A percentile compares a stretch with the other conserved stretches of the same genome.
Evolutionary conservation across 2,329 filamentous ascomycete genomes (phyloP).

Genomic region (Didymella arachidicola): DNA sequence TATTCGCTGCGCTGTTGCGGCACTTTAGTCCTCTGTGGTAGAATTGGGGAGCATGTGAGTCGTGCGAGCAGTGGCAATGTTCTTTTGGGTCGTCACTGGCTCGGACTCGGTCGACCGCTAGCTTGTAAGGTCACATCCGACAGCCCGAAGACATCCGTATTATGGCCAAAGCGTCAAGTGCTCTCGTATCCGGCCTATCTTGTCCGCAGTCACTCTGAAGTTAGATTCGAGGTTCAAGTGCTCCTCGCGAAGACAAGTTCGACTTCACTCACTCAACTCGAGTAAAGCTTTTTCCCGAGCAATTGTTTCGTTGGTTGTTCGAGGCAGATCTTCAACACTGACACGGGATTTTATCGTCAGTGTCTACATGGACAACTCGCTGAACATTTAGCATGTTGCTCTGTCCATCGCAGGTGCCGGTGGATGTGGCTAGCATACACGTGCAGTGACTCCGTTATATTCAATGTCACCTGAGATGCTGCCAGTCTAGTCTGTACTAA

Average conservation of each 20-base stretch:
- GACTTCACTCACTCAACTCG: slow-evolving; percentile 1
- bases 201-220: not conserved
- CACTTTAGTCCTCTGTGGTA: not conserved
- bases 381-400: not conserved
- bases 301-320: not conserved
- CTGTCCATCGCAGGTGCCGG: no score
- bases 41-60: slow-evolving; percentile 1
- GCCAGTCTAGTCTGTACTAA: not conserved
- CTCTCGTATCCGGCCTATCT: not conserved
- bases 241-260: not conserved
- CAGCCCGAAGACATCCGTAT: slow-evolving; percentile 1
- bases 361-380: not conserved
- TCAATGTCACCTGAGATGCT: not conserved
- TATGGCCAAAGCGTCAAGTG: slow-evolving; percentile 7
- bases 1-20: slow-evolving; percentile 6
- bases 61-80: not conserved
- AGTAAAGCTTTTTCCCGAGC: not conserved
- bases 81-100: not conserved
- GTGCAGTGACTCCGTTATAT: not conserved
- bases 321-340: not conserved
- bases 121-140: slow-evolving; percentile 2
- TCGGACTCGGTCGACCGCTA: not conserved
- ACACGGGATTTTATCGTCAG: not conserved
- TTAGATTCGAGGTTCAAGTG: not conserved
- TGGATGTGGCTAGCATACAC: not conserved